Percentiles rank a stretch among this genome's conserved stretches.
These are phyloP conservation scores for Colletotrichum chrysophilum DNA, from an alignment of 2,329 filamentous ascomycete species.

Conservation along the genomic window DNA sequence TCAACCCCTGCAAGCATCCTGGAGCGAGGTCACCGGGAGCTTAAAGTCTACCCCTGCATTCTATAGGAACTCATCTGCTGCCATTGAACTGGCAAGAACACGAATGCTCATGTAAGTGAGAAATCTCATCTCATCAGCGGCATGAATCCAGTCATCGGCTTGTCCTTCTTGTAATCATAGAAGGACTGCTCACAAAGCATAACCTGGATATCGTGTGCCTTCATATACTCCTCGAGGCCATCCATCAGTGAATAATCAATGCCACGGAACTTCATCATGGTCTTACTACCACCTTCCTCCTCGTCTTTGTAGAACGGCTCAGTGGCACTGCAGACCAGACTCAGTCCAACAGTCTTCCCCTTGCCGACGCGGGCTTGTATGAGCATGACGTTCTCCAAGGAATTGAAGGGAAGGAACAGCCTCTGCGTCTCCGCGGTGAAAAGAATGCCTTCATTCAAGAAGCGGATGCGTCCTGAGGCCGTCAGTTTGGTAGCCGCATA, in stretches of 20 bases:
- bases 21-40: not conserved
- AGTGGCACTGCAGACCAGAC: not conserved
- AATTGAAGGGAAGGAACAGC: not conserved
- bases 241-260: not conserved
- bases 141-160: not conserved
- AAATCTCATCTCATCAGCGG: not conserved
- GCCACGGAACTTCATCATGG: not conserved
- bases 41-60: not conserved
- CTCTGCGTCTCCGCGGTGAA: not conserved
- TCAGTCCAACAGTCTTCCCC: not conserved
- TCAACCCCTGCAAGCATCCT: not conserved
- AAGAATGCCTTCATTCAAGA: not conserved
- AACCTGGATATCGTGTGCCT: not conserved
- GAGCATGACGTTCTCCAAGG: not conserved
- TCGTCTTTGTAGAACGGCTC: not conserved
- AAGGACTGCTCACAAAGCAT: not conserved
- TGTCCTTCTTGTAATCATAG: not conserved
- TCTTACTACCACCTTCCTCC: not conserved
- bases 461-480: not conserved
- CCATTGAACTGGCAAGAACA: not conserved
- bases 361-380: not conserved
- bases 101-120: not conserved
- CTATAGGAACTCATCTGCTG: not conserved
- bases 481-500: not conserved
- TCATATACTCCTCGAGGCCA: not conserved